Base-by-base conservation (phyloP, 306 rosid species). In the Cucumis melo region DNA sequence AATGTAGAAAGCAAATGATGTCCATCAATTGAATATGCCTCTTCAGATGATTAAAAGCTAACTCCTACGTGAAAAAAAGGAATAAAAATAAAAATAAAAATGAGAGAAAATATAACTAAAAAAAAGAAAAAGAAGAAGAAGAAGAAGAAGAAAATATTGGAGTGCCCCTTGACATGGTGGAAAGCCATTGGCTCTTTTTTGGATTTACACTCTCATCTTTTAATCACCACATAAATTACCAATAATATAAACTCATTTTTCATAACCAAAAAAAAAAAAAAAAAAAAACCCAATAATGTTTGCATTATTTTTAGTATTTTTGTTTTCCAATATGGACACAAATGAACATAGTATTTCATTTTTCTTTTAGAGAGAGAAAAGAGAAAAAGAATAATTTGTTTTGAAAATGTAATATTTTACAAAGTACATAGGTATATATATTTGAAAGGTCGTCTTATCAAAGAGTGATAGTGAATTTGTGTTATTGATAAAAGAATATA, bases 131-230 rank as follows among this genome's bases (percentile, higher is more conserved):
- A n/a, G n/a, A n/a, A n/a, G n/a, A n/a, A n/a, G n/a, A n/a, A n/a
- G n/a, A n/a, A n/a, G n/a, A 27, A 27, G 1, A 27, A 56, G 8
- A 3, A 17, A 64, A 13, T 72, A 77, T 66, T 54, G 56, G 60
- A 29, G 6, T 82, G 87, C 29, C 89, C 85, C 63, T 87, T 85
- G 86, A 89, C 63, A 81, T 78, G 68, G 38, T 74, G 77, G 74
- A 85, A 82, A 77, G 87, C 32, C 87, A 42, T 66, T 61, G 61
- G 46, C 75, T 58, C 51, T 38, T 38, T 67, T 67, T 67, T 67
- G 54, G 54, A 41, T 10, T 34, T 38, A n/a, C 42, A n/a, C 8
- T 38, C 55, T 46, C 48, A 7, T 64, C 24, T 65, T 65, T 65
- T 38, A 19, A 38, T 65, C 72, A 65, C 72, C 72, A 65, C 74